A percentile compares a stretch with the other conserved stretches of the same genome.
Conservation (phyloP, 495 filamentous ascomycete species). For the Aspergillus ostianus region DNA sequence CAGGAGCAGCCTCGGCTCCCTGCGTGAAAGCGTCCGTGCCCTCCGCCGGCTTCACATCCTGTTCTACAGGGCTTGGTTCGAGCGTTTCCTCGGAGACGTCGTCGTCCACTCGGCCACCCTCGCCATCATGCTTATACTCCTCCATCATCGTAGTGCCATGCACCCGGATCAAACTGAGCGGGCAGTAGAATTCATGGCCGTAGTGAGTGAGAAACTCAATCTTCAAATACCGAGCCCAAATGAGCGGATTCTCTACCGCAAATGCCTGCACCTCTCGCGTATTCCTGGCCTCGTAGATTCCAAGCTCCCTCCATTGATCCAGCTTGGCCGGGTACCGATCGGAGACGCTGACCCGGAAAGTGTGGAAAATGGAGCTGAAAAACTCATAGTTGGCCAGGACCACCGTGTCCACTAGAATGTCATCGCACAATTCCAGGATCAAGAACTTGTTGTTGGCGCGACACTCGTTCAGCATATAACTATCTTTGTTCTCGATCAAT, state of each 20-base stretch:
- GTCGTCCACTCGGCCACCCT: conserved; percentile 57
- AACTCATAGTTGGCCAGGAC: conserved; percentile 98
- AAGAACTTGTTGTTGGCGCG: conserved; percentile 85
- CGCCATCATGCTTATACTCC: conserved; percentile 75
- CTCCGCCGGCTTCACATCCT: conserved; percentile 21
- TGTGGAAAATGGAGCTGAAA: conserved; percentile 93
- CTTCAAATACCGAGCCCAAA: conserved; percentile 90
- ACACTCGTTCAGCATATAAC: conserved; percentile 96
- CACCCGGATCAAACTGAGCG: conserved; percentile 82
- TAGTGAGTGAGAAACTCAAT: conserved; percentile 93
- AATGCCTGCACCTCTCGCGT: conserved; percentile 93
- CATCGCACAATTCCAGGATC: conserved; percentile 85
- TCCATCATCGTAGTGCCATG: conserved; percentile 98
- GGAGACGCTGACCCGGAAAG: conserved; percentile 83
- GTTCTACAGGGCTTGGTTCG: conserved; percentile 38
- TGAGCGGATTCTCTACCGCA: conserved; percentile 84
- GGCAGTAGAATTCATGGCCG: conserved; percentile 95
- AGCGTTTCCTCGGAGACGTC: conserved; percentile 46
- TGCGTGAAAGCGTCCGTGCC: neutral
- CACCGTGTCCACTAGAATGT: conserved; percentile 93
- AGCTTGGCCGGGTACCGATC: conserved; percentile 90
- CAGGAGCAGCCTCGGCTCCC: no score
- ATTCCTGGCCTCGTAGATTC: conserved; percentile 86
- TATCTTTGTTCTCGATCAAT: conserved; percentile 94
- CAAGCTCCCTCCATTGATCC: conserved; percentile 88